A percentile compares a stretch with the other conserved stretches of the same genome.
These are phyloP conservation scores for Brasilioporus rufonigricans DNA, from an alignment of 768 basidiomycete species.

Conservation along the genomic window DNA sequence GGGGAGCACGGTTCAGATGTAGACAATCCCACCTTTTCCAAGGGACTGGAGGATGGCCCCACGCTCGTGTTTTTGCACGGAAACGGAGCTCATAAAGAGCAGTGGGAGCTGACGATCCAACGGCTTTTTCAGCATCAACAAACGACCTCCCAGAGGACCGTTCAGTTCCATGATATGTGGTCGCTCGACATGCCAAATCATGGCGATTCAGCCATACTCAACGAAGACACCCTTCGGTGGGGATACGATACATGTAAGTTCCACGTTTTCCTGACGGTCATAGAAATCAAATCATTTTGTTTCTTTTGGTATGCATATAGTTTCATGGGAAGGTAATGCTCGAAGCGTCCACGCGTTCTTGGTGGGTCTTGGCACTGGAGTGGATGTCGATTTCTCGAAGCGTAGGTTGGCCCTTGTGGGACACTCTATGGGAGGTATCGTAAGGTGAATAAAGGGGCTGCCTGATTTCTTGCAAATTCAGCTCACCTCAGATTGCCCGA, in stretches of 20 bases:
- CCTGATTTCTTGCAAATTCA: no score
- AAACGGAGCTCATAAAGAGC: conserved; percentile 2
- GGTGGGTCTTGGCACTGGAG: conserved; percentile 1
- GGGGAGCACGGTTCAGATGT: not conserved
- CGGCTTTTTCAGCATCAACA: conserved; percentile 1
- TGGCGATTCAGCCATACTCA: conserved; percentile 9
- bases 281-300: not conserved
- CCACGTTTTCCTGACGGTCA: not conserved
- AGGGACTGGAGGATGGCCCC: not conserved
- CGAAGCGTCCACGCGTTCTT: conserved; percentile 7
- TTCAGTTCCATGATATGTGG: conserved; percentile 9
- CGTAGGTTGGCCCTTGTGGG: not conserved
- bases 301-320: not conserved
- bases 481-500: not conserved
- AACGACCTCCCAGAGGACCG: not conserved
- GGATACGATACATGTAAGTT: conserved; percentile 1
- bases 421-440: not conserved
- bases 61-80: conserved; percentile 7
- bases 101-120: conserved; percentile 5
- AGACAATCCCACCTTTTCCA: not conserved
- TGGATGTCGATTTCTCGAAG: conserved; percentile 9
- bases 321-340: conserved; percentile 1
- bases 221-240: conserved; percentile 2
- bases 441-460: not conserved
- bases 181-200: conserved; percentile 10